These are phyloP conservation scores for Fusarium graminum DNA, from an alignment of 2,329 filamentous ascomycete species.

Conservation along the genomic window DNA sequence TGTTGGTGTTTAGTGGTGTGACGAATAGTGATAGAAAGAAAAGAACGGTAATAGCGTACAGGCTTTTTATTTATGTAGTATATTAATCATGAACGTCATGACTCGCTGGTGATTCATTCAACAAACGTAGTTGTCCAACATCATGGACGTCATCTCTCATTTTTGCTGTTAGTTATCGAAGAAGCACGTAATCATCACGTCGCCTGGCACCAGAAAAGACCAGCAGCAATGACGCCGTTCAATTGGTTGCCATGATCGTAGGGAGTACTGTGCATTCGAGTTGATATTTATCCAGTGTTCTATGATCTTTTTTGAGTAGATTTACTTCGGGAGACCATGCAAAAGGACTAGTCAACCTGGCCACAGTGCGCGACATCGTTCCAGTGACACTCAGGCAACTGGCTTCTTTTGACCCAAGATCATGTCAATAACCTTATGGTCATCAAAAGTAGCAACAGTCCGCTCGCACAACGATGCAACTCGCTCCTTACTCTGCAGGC, in stretches of 20 bases:
- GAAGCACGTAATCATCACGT: constrained; percentile 6
- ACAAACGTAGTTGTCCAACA: background rate
- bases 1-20: background rate
- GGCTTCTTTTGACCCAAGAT: constrained; percentile 29
- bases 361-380: background rate
- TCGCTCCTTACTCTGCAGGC: constrained; percentile 53
- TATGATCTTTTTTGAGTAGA: background rate
- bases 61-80: background rate
- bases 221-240: background rate
- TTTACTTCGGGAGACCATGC: background rate
- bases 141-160: constrained; percentile 6
- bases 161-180: background rate
- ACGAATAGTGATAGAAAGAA: too few relatives aligned
- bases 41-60: too few relatives aligned
- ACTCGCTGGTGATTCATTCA: background rate
- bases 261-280: background rate
- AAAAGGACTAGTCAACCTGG: background rate
- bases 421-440: constrained; percentile 55
- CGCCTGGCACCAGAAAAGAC: background rate
- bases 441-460: constrained; percentile 53
- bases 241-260: background rate
- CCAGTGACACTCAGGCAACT: background rate
- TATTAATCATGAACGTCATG: background rate
- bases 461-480: constrained; percentile 52
- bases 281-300: background rate